These are phyloP conservation scores for Paralagenidium karlingii DNA, from an alignment of 352 stramenopile species.

Conservation along the genomic window DNA sequence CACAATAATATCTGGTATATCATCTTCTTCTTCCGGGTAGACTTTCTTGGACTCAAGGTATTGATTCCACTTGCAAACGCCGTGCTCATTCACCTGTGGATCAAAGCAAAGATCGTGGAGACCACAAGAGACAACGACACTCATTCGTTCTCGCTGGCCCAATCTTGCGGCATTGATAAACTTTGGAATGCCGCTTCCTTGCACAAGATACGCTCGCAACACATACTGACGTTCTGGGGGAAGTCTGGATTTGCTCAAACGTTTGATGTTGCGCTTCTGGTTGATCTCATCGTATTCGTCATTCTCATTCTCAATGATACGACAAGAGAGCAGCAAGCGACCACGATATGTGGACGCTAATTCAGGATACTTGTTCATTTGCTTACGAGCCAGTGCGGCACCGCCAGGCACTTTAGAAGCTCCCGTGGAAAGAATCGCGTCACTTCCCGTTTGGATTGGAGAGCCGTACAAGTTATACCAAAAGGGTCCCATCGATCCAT, in stretches of 20 bases:
- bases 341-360: constrained; percentile 76
- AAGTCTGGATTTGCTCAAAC: constrained; percentile 41
- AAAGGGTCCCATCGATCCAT: constrained; percentile 35
- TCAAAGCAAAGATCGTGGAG: constrained; percentile 45
- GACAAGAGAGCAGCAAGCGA: constrained; percentile 60
- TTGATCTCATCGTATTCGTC: constrained; percentile 68
- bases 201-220: constrained; percentile 64
- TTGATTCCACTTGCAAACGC: constrained; percentile 74
- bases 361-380: constrained; percentile 81
- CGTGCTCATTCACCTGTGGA: constrained; percentile 56
- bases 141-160: constrained; percentile 69
- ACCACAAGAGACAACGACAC: constrained; percentile 51
- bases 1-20: constrained; percentile 84
- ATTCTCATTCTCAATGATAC: constrained; percentile 54
- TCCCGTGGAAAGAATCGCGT: constrained; percentile 37
- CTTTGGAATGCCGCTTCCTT: constrained; percentile 57
- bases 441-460: constrained; percentile 35
- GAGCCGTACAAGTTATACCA: constrained; percentile 77
- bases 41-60: constrained; percentile 69
- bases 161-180: constrained; percentile 57
- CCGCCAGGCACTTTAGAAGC: too few relatives aligned
- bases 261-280: constrained; percentile 75
- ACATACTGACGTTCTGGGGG: constrained; percentile 45
- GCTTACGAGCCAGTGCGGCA: constrained; percentile 64
- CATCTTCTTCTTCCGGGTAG: constrained; percentile 42